Evolutionary conservation across 2,329 filamentous ascomycete species (phyloP).

Genomic region (Pezicula rhizophila): DNA sequence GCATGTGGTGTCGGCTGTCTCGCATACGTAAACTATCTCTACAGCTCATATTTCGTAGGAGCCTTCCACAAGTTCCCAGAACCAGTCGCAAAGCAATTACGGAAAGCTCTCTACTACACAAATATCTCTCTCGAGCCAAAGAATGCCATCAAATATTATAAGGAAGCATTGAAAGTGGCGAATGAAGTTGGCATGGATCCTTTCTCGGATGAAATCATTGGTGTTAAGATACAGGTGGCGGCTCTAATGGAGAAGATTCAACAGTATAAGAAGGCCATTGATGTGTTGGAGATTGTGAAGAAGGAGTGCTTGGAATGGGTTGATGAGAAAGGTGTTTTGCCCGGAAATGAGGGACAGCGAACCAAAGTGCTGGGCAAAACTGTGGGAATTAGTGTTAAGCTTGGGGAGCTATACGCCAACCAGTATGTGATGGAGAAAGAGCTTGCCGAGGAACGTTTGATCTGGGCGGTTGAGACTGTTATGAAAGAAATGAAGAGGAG

Average conservation of each 20-base stretch:
- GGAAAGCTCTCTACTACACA: conserved; percentile 80
- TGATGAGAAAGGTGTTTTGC: conserved; percentile 43
- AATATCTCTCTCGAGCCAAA: conserved; percentile 70
- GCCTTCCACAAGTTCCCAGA: conserved; percentile 56
- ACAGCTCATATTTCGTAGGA: conserved; percentile 27
- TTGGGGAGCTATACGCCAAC: conserved; percentile 76
- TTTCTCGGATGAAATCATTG: conserved; percentile 85
- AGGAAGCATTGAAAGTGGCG: conserved; percentile 69
- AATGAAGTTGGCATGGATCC: conserved; percentile 73
- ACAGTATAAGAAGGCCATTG: conserved; percentile 62
- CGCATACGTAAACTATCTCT: conserved; percentile 24
- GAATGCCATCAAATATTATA: conserved; percentile 77
- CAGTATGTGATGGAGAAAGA: conserved; percentile 70
- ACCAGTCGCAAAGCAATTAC: conserved; percentile 69
- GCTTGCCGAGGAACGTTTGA: conserved; percentile 66
- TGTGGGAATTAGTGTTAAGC: conserved; percentile 72
- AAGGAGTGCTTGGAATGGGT: conserved; percentile 62
- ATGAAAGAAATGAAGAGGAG: conserved; percentile 61
- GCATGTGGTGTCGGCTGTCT: conserved; percentile 17
- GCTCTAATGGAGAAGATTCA: conserved; percentile 73
- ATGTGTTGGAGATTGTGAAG: conserved; percentile 72
- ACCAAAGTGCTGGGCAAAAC: conserved; percentile 67
- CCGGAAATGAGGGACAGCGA: conserved; percentile 36
- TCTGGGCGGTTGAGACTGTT: conserved; percentile 76
- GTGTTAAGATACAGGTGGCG: conserved; percentile 78